Evolutionary conservation across 1,284 basidiomycete genomes (phyloP).

Genomic region (Papiliotrema flavescens): DNA sequence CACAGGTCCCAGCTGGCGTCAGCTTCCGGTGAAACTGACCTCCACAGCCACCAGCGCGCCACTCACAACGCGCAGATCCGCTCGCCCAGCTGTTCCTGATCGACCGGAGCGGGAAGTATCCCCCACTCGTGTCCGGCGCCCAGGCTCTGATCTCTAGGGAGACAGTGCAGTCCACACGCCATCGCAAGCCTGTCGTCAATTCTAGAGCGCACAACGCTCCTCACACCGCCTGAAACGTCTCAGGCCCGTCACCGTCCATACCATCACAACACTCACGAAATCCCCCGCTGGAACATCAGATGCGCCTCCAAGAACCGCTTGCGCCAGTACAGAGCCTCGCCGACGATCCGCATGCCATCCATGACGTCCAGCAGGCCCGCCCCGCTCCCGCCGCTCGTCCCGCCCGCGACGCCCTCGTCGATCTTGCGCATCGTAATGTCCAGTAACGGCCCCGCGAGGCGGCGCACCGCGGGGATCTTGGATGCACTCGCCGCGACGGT

Average conservation of each 20-base stretch:
- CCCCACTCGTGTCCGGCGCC: constrained; percentile 2
- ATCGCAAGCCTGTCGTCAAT: constrained; percentile 14
- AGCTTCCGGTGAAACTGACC: constrained; percentile 1
- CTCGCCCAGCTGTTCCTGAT: constrained; percentile 22
- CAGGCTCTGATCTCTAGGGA: neutral
- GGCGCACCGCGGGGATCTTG: constrained; percentile 28
- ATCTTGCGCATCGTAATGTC: constrained; percentile 18
- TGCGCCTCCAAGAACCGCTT: constrained; percentile 20
- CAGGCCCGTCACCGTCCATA: too few species aligned
- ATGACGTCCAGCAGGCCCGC: constrained; percentile 28
- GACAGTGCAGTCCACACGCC: constrained; percentile 1
- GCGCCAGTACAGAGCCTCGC: constrained; percentile 24
- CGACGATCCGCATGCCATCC: constrained; percentile 20
- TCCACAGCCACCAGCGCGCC: neutral
- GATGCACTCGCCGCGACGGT: constrained; percentile 22
- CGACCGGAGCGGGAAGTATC: constrained; percentile 16
- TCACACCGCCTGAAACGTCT: too few species aligned
- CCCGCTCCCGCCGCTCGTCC: constrained; percentile 21
- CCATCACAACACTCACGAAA: constrained; percentile 20
- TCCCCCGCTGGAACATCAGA: constrained; percentile 9
- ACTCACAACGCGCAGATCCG: constrained; percentile 34
- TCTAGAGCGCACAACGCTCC: too few species aligned
- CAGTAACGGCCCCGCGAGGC: constrained; percentile 17
- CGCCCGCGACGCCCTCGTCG: constrained; percentile 16
- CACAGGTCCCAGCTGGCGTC: constrained; percentile 27